These are phyloP conservation scores for Penicillium sp. DNA, from an alignment of 2,329 filamentous ascomycete species.

Conservation along the genomic window DNA sequence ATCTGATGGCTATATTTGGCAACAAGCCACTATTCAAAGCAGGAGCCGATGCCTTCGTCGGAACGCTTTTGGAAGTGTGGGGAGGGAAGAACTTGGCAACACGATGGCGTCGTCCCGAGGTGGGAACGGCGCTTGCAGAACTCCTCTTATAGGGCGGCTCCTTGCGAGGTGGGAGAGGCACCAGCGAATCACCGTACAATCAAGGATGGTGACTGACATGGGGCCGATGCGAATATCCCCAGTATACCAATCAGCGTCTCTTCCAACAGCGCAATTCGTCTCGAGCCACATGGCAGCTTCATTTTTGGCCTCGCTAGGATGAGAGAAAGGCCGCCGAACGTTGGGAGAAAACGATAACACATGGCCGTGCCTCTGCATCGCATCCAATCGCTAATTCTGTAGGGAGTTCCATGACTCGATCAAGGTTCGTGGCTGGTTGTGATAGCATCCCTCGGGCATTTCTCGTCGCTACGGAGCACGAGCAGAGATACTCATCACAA, in stretches of 20 bases:
- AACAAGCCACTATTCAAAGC: constrained; percentile 8
- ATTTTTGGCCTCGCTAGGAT: constrained; percentile 17
- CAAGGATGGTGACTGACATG: background rate
- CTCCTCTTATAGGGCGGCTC: constrained; percentile 29
- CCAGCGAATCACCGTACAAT: constrained; percentile 24
- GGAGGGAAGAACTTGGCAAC: constrained; percentile 14
- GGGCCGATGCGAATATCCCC: constrained; percentile 7
- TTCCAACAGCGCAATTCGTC: constrained; percentile 3
- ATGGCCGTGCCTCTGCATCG: background rate
- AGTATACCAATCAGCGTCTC: constrained; percentile 9
- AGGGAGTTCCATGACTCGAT: background rate
- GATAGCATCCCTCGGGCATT: constrained; percentile 13
- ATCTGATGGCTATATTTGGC: constrained; percentile 25
- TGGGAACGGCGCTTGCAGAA: constrained; percentile 38
- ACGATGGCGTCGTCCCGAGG: constrained; percentile 20
- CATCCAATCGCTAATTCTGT: constrained; percentile 17
- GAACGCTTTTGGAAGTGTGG: constrained; percentile 1
- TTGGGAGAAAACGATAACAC: constrained; percentile 14
- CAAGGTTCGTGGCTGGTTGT: constrained; percentile 16
- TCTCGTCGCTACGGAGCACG: background rate
- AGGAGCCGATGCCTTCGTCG: background rate
- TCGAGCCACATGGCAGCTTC: constrained; percentile 24
- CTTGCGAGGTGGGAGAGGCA: constrained; percentile 18
- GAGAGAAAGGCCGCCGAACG: constrained; percentile 19
- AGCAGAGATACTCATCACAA: constrained; percentile 10